Conservation (phyloP, 768 basidiomycete species). For the Melanogaster broomeanus region DNA sequence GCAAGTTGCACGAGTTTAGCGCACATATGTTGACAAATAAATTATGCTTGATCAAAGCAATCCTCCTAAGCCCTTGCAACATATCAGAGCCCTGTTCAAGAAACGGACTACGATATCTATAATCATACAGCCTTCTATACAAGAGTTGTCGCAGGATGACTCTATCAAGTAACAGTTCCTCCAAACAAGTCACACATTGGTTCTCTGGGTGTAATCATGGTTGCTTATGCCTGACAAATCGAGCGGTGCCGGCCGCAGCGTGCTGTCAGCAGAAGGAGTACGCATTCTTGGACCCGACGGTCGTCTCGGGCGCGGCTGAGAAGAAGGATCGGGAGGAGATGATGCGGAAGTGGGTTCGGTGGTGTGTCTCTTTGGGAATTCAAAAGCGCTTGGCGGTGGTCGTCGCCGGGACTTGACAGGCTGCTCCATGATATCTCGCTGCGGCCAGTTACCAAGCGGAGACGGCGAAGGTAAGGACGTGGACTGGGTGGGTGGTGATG, state of each 20-base stretch:
- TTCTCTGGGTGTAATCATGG: neutral
- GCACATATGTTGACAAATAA: neutral
- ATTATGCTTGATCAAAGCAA: neutral
- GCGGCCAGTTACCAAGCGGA: slow-evolving; percentile 59
- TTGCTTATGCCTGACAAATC: slow-evolving; percentile 18
- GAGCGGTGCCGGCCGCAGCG: slow-evolving; percentile 17
- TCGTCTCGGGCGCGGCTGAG: slow-evolving; percentile 28
- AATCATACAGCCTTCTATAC: neutral
- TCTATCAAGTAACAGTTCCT: neutral
- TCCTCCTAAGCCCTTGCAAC: slow-evolving; percentile 20
- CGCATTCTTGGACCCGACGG: slow-evolving; percentile 34
- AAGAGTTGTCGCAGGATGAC: slow-evolving; percentile 19
- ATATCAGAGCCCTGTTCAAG: neutral
- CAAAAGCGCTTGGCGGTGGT: slow-evolving; percentile 17
- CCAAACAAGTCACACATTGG: neutral
- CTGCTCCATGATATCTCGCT: slow-evolving; percentile 36
- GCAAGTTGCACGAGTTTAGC: neutral
- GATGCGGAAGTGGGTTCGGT: slow-evolving; percentile 3
- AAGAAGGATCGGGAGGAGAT: neutral
- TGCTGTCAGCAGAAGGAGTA: slow-evolving; percentile 20
- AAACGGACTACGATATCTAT: neutral
- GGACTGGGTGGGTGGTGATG: slow-evolving; percentile 14
- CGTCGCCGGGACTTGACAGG: slow-evolving; percentile 19
- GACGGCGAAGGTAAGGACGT: slow-evolving; percentile 36
- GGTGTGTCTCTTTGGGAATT: slow-evolving; percentile 19